Evolutionary conservation across 306 rosid genomes (phyloP), one percentile per base, ranked within the genome.

Genomic region (Geum urbanum): DNA sequence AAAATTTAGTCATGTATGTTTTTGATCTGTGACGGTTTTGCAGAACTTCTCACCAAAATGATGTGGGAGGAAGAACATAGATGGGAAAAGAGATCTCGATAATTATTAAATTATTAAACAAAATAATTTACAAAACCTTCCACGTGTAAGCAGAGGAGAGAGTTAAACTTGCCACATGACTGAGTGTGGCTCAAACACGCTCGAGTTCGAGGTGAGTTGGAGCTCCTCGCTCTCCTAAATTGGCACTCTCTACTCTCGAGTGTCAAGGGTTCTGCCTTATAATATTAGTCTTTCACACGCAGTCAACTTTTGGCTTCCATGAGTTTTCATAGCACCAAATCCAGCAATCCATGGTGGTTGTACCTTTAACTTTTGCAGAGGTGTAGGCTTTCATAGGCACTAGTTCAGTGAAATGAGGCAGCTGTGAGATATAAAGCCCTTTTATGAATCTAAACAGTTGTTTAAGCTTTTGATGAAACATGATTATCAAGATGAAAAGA

Each of bases 391-490:
- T 14, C 24, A 13, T 39, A 52, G 41, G 47, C 45, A 18, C 27
- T 69, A 35, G 14, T 13, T 40, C 52, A 7, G 5, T 55, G 37
- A 10, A 55, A 40, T 55, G 73, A 55, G 16, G 53, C 22, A 55
- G 12, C 39, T 37, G 13, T 19, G 61, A 32, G 37, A 18, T 39
- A 68, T 16, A 32, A 70, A 59, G 27, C 54, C 5, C 44, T 53
- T 69, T 52, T 69, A 53, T 41, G 46, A 47, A 41, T 54, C 22
- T 5, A 16, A 14, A 20, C 60, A 24, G 13, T 10, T 59, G 5
- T 35, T 43, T 14, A 59, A 59, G 64, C 64, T 59, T 59, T 69
- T 55, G 41, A 24, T 41, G 52, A 53, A 63, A 8, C 24, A 14
- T 41, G 73, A 40, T 69, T 39, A 53, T 9, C 52, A 53, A 19